phyloP scores from a whole-genome alignment of 306 rosid species.

The Begonia masoniana region DNA sequence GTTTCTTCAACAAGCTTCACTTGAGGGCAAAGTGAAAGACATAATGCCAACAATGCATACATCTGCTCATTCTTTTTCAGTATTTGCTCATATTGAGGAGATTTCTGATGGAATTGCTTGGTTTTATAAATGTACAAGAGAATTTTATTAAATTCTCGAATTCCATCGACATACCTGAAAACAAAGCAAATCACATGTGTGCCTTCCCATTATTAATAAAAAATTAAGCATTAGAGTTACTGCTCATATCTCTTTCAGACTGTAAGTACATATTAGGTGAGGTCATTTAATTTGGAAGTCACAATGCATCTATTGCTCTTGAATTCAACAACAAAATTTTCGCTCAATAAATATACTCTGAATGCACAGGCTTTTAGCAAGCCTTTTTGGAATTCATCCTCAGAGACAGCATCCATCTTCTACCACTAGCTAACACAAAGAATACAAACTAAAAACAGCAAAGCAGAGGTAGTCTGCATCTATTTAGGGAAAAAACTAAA shows the following conservation, averaged over 20 bases:
- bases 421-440: too few relatives aligned
- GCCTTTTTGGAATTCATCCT: too few relatives aligned
- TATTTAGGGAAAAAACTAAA: background rate
- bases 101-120: constrained; percentile 78
- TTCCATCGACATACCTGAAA: constrained; percentile 80
- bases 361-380: too few relatives aligned
- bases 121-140: constrained; percentile 64
- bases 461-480: background rate
- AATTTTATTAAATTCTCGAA: constrained; percentile 83
- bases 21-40: constrained; percentile 91
- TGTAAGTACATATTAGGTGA: too few relatives aligned
- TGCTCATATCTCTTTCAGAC: too few relatives aligned
- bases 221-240: too few relatives aligned
- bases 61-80: constrained; percentile 95
- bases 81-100: constrained; percentile 92
- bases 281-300: too few relatives aligned
- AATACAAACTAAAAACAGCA: background rate
- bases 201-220: background rate
- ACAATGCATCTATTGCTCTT: too few relatives aligned
- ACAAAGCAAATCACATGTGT: background rate
- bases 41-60: constrained; percentile 93
- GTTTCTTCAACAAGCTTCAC: constrained; percentile 80
- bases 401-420: too few relatives aligned
- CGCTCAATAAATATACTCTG: too few relatives aligned
- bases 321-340: too few relatives aligned